These are phyloP conservation scores for Chaetomium strumarium DNA, from an alignment of 2,329 filamentous ascomycete species.

Conservation along the genomic window DNA sequence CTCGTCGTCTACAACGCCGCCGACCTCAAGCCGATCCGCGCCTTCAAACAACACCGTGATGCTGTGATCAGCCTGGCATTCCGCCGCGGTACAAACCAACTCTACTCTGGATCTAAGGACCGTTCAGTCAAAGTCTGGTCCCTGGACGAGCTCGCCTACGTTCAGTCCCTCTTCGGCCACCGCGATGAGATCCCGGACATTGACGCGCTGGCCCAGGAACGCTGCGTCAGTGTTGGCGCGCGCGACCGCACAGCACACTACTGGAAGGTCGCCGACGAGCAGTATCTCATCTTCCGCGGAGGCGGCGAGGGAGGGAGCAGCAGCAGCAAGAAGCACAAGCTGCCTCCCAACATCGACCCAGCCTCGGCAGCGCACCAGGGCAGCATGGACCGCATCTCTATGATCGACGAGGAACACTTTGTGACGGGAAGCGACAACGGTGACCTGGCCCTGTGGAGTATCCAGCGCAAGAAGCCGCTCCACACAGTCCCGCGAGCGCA, in stretches of 20 bases:
- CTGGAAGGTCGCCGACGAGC: constrained; percentile 96
- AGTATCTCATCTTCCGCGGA: constrained; percentile 89
- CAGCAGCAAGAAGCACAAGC: constrained; percentile 42
- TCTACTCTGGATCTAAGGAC: constrained; percentile 88
- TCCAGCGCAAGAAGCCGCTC: constrained; percentile 91
- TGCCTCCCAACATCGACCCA: constrained; percentile 35
- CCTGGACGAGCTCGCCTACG: constrained; percentile 83
- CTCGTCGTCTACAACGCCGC: constrained; percentile 84
- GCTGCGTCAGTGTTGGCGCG: constrained; percentile 84
- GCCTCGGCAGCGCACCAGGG: constrained; percentile 64
- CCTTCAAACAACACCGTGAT: constrained; percentile 89
- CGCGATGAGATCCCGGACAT: constrained; percentile 86
- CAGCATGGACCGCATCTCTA: constrained; percentile 85
- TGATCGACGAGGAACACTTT: constrained; percentile 83
- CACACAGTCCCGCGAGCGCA: constrained; percentile 76
- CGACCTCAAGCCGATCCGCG: constrained; percentile 69
- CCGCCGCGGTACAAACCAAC: constrained; percentile 78
- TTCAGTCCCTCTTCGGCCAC: constrained; percentile 94
- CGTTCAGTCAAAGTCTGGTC: constrained; percentile 95
- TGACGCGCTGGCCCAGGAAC: constrained; percentile 75
- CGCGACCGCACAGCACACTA: constrained; percentile 85
- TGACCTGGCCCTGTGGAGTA: constrained; percentile 76
- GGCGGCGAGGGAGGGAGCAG: constrained; percentile 49
- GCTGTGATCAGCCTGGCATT: constrained; percentile 81
- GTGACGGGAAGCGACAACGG: constrained; percentile 94